phyloP scores from a whole-genome alignment of 2,329 filamentous ascomycete genomes.

The Fusarium circinatum region DNA sequence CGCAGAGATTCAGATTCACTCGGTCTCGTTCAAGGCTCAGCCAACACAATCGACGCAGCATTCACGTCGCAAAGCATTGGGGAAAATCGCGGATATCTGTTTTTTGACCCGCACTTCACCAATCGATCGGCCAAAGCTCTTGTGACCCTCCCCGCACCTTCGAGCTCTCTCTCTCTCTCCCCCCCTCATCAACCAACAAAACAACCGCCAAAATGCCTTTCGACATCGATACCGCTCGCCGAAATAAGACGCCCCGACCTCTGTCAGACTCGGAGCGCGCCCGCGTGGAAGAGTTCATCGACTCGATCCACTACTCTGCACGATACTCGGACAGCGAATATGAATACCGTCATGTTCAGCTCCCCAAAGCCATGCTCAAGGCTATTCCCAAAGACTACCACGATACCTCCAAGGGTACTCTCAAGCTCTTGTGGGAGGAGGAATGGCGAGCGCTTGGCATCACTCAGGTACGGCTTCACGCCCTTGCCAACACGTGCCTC shows the following conservation, averaged over 20 bases:
- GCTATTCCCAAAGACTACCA: slow-evolving; percentile 95
- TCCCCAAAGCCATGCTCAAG: slow-evolving; percentile 98
- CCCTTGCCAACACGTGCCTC: background rate
- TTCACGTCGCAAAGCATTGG: slow-evolving; percentile 9
- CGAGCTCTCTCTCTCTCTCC: slow-evolving; percentile 16
- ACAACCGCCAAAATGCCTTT: slow-evolving; percentile 43
- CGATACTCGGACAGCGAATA: slow-evolving; percentile 94
- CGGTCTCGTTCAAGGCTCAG: background rate
- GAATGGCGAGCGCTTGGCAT: slow-evolving; percentile 98
- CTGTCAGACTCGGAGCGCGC: slow-evolving; percentile 84
- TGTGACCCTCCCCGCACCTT: slow-evolving; percentile 35
- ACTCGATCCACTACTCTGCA: slow-evolving; percentile 94
- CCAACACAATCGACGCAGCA: background rate
- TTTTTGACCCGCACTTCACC: slow-evolving; percentile 30
- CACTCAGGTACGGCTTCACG: slow-evolving; percentile 76
- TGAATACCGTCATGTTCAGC: slow-evolving; percentile 97
- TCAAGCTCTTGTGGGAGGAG: slow-evolving; percentile 98
- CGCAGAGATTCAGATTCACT: background rate
- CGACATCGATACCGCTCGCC: slow-evolving; percentile 81
- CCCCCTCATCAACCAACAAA: slow-evolving; percentile 10
- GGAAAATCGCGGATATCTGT: slow-evolving; percentile 12
- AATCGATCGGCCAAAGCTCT: slow-evolving; percentile 35
- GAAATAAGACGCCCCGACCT: slow-evolving; percentile 86
- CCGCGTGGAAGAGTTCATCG: slow-evolving; percentile 88
- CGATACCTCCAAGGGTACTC: slow-evolving; percentile 85